These are phyloP conservation scores for Bothriochloa decipiens DNA, from an alignment of 176 grass and related monocot genomes.

Conservation along the genomic window DNA sequence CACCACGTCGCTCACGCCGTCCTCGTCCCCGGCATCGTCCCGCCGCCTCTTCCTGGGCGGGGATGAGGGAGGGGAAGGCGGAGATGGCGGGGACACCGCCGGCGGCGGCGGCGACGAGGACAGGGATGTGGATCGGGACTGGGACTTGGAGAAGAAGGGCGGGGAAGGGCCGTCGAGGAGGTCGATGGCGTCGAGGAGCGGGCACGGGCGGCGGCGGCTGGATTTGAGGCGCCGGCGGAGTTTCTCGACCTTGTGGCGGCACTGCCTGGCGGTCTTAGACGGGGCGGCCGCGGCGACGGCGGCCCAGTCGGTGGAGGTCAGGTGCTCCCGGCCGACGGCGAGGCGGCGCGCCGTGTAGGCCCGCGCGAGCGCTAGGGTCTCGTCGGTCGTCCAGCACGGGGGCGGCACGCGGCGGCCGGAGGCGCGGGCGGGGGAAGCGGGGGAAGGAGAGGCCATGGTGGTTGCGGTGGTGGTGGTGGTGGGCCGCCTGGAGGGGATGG, in stretches of 20 bases:
- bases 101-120: slow-evolving; percentile 33
- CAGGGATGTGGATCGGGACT: slow-evolving; percentile 35
- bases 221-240: slow-evolving; percentile 65
- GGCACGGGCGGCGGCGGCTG: slow-evolving; percentile 57
- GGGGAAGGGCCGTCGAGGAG: slow-evolving; percentile 49
- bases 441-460: slow-evolving; percentile 34
- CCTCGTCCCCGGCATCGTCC: slow-evolving; percentile 26
- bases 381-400: slow-evolving; percentile 23
- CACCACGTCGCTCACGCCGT: slow-evolving; percentile 45
- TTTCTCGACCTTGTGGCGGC: slow-evolving; percentile 88
- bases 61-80: slow-evolving; percentile 8
- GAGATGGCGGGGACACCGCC: slow-evolving; percentile 20
- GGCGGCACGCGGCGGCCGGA: too few species aligned
- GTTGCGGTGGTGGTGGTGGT: background rate
- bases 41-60: slow-evolving; percentile 52
- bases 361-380: slow-evolving; percentile 59
- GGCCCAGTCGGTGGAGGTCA: slow-evolving; percentile 61
- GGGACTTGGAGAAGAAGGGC: slow-evolving; percentile 23
- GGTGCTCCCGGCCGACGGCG: slow-evolving; percentile 62
- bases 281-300: slow-evolving; percentile 61
- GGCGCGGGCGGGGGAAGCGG: background rate
- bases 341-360: slow-evolving; percentile 68
- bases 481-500: background rate
- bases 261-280: slow-evolving; percentile 73
- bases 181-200: slow-evolving; percentile 54